phyloP scores from a whole-genome alignment of 2,329 filamentous ascomycete species.

The Zalaria sp. region DNA sequence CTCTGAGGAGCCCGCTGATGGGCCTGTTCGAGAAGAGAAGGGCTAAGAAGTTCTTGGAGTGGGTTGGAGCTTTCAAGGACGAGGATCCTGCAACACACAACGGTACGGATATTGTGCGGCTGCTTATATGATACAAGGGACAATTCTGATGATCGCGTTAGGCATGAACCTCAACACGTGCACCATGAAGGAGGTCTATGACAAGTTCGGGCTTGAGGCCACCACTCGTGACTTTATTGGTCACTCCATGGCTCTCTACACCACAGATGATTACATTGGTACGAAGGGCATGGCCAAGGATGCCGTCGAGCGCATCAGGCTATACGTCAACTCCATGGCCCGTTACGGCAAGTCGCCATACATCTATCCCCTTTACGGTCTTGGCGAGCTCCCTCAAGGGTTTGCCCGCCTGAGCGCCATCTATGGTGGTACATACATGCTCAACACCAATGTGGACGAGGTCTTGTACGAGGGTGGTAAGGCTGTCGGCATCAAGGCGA shows the following conservation, averaged over 20 bases:
- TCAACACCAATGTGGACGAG: constrained; percentile 90
- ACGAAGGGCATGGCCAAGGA: constrained; percentile 62
- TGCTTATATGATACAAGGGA: not conserved
- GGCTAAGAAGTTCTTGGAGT: constrained; percentile 93
- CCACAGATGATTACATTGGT: constrained; percentile 75
- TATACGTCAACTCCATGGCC: constrained; percentile 96
- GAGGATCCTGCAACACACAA: constrained; percentile 79
- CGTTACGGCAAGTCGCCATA: constrained; percentile 97
- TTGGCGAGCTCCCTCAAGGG: constrained; percentile 92
- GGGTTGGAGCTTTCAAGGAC: constrained; percentile 74
- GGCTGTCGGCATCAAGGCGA: constrained; percentile 91
- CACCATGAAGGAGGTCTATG: constrained; percentile 97
- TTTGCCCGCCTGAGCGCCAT: constrained; percentile 96
- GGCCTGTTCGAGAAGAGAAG: constrained; percentile 95
- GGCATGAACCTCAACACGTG: constrained; percentile 65
- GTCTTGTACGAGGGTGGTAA: constrained; percentile 71
- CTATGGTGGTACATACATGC: constrained; percentile 98
- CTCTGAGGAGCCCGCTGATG: constrained; percentile 86
- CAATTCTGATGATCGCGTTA: constrained; percentile 11
- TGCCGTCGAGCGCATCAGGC: constrained; percentile 77
- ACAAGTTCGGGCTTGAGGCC: constrained; percentile 88
- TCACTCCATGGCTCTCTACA: constrained; percentile 94
- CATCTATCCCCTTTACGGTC: constrained; percentile 96
- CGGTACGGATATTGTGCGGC: constrained; percentile 39
- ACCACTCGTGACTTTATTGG: constrained; percentile 91